Evolutionary conservation across 805 yeast species (phyloP), one percentile per base, ranked within the genome.

Genomic region (Debaryomyces hansenii): DNA sequence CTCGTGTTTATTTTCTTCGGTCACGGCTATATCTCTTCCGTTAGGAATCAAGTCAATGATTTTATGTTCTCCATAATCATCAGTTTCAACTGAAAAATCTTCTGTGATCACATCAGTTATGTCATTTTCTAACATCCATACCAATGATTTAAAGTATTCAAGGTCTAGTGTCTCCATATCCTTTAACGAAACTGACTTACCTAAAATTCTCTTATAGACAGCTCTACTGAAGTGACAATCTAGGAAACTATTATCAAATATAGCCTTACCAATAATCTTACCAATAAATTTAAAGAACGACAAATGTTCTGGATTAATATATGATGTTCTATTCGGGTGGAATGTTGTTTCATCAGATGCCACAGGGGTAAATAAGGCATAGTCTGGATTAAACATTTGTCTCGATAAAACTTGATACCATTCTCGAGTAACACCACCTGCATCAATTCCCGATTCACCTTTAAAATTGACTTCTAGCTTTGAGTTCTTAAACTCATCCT

Each of bases 71-170:
- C 97, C 98, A 59, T 87, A 92, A 58, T 90, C 97, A 60, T 90
- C 96, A 1, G 94, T 80, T 55, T 90, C 97, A 18, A 94, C 89
- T 9, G 96, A 85, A 63, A 94, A 94, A 5, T 95, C 92, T 64
- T 94, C 99, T 18, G 90, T 90, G 47, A 94, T 88, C 33, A 94
- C 85, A 64, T 91, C 98, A 0, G 98, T 92, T 44, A 94, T 92
- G 66, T 94, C 97, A 67, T 94, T 94, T 57, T 92, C 96, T 45
- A 94, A 70, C 87, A 94, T 94, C 99, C 99, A 94, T 59, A 85
- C 78, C 58, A 94, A 70, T 1, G 97, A 89, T 64, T 91, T 92
- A 70, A 86, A 90, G 62, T 94, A 94, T 51, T 90, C 97, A 47
- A 89, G 74, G 64, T 94, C 99, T 50, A 94, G 74, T 0, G 91